A percentile compares a stretch with the other conserved stretches of the same genome.
Conservation (phyloP, 2,329 filamentous ascomycete genomes). For the Aspergillus phoenicis region DNA sequence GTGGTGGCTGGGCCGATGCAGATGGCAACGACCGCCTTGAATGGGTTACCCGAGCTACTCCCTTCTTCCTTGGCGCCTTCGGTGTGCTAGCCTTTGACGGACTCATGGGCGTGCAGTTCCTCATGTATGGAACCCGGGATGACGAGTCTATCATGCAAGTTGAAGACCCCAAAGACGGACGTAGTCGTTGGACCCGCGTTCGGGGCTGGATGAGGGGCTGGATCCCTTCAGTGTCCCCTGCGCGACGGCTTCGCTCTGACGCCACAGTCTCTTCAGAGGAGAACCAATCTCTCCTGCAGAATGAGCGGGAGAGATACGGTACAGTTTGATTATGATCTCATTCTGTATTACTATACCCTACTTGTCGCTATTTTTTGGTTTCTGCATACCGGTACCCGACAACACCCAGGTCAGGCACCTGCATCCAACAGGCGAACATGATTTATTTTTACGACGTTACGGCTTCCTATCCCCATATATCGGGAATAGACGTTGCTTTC, state of each 20-base stretch:
- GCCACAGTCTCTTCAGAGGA: slow-evolving; percentile 24
- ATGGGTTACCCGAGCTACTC: slow-evolving; percentile 62
- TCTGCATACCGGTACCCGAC: neutral
- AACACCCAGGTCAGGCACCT: neutral
- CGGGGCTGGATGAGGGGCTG: slow-evolving; percentile 69
- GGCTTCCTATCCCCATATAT: neutral
- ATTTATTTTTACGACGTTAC: slow-evolving; percentile 6
- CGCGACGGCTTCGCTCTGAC: slow-evolving; percentile 23
- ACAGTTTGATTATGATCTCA: slow-evolving; percentile 30
- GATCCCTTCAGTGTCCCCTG: slow-evolving; percentile 56
- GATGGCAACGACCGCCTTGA: slow-evolving; percentile 57
- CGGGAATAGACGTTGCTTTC: neutral
- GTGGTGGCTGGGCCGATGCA: slow-evolving; percentile 61
- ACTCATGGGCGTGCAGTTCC: slow-evolving; percentile 64
- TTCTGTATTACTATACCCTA: neutral
- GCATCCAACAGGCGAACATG: slow-evolving; percentile 8
- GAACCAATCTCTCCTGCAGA: slow-evolving; percentile 33
- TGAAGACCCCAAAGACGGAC: slow-evolving; percentile 46
- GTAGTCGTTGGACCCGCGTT: slow-evolving; percentile 57
- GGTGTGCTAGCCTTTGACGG: slow-evolving; percentile 66
- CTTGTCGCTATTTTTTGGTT: neutral
- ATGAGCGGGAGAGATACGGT: slow-evolving; percentile 36
- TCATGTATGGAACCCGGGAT: slow-evolving; percentile 57
- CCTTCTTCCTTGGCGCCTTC: slow-evolving; percentile 68
- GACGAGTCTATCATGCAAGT: slow-evolving; percentile 51